phyloP scores from a whole-genome alignment of 2,329 filamentous ascomycete species.

The Phialophora expanda region DNA sequence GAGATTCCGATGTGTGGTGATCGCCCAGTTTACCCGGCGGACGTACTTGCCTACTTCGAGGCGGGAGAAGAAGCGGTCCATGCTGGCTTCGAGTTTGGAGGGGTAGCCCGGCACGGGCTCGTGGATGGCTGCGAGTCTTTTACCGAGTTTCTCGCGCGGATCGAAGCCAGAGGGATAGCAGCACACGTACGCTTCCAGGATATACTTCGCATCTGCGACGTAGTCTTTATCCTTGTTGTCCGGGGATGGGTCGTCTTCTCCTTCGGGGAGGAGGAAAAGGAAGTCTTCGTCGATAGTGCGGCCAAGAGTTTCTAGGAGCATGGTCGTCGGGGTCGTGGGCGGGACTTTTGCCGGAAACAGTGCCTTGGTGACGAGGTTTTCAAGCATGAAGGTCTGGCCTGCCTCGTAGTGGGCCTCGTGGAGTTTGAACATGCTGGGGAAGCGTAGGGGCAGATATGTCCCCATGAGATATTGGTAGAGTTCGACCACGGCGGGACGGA shows the following conservation, averaged over 20 bases:
- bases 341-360: constrained; percentile 47
- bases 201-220: constrained; percentile 51
- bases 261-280: constrained; percentile 60
- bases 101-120: constrained; percentile 63
- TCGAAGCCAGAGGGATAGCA: constrained; percentile 66
- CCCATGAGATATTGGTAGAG: constrained; percentile 61
- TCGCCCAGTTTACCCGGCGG: constrained; percentile 59
- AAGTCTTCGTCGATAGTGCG: constrained; percentile 65
- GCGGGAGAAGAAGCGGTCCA: constrained; percentile 66
- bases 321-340: constrained; percentile 42
- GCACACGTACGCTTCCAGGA: constrained; percentile 61
- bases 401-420: constrained; percentile 41
- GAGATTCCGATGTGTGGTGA: constrained; percentile 48
- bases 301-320: constrained; percentile 56
- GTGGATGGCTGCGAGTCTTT: constrained; percentile 62
- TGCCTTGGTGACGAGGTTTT: constrained; percentile 55
- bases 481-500: constrained; percentile 58
- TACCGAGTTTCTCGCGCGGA: constrained; percentile 60
- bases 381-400: constrained; percentile 43
- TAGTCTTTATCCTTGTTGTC: constrained; percentile 20
- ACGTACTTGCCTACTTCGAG: constrained; percentile 62
- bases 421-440: constrained; percentile 59
- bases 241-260: constrained; percentile 36
- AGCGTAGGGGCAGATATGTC: constrained; percentile 63
- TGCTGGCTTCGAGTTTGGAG: constrained; percentile 61